Base-by-base conservation (phyloP, 2,329 filamentous ascomycete species). In the Fusarium protoensiforme region DNA sequence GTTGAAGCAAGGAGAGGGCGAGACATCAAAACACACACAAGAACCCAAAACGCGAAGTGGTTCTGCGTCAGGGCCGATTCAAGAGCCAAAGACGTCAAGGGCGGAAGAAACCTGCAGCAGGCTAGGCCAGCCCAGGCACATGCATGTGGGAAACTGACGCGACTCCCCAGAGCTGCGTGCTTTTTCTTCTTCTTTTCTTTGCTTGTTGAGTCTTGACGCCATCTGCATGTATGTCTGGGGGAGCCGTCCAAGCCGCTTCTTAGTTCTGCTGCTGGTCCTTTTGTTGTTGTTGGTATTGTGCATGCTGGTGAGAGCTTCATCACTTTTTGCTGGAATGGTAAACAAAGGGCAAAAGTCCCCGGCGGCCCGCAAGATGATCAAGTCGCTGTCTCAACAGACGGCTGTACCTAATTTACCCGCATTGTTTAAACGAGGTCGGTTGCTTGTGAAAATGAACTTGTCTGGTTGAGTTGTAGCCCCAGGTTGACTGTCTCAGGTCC, bases 1-100 rank as follows among this genome's bases (percentile, higher is more conserved):
- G 61, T 72, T 59, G 64, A 77, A 68, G 75, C 72, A 77, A 77
- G 75, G 75, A 77, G 75, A 72, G 38, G 46, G 72, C 64, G 60
- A 75, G 72, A 74, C 74, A 76, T 71, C 54, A 76, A 70, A 73
- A 74, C 64, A 73, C 66, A 71, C 61, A 68, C 51, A 75, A 69
- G 71, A 58, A 63, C 58, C 24, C 54, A 66, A 60, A 33, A 57
- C 51, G 29, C 22, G 43, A 58, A 22, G 56, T 43, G 63, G 43
- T 48, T 43, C 59, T 71, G 60, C 61, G 57, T 60, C 61, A 65
- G 53, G 61, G 46, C 53, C 48, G 75, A 61, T 58, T 53, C 43
- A 51, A 69, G 64, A 62, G 53, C 51, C 48, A 29, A 60, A 58
- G 56, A 67, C 62, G 62, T 74, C 72, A 74, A 74, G 72, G 72